These are phyloP conservation scores for Pisolithus tinctorius DNA, from an alignment of 768 basidiomycete genomes.

Conservation along the genomic window DNA sequence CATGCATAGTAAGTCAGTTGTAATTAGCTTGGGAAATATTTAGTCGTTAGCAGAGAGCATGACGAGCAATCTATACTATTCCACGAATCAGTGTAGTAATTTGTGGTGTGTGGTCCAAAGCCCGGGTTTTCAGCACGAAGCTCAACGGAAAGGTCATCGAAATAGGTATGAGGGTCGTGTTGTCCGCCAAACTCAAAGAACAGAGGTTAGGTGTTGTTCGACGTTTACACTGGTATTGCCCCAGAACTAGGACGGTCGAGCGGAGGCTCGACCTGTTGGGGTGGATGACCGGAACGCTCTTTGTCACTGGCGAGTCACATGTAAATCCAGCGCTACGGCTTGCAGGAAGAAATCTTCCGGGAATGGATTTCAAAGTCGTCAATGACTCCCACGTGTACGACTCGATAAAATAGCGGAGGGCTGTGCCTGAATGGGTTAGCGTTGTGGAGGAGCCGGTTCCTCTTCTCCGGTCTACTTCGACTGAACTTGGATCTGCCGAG, in stretches of 20 bases:
- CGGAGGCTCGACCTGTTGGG: conserved; percentile 57
- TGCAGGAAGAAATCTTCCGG: conserved; percentile 65
- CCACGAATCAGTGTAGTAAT: too few species aligned
- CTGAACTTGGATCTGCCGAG: not conserved
- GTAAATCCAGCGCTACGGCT: conserved; percentile 51
- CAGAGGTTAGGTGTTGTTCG: conserved; percentile 69
- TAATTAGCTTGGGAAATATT: too few species aligned
- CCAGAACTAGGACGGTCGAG: conserved; percentile 63
- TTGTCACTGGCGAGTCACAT: conserved; percentile 54
- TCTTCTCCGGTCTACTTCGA: not conserved
- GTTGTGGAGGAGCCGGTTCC: not conserved
- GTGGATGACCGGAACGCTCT: conserved; percentile 59
- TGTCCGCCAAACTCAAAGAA: conserved; percentile 77
- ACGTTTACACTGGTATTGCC: conserved; percentile 61
- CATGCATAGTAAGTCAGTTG: too few species aligned
- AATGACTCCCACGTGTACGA: conserved; percentile 75
- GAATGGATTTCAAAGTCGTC: conserved; percentile 55
- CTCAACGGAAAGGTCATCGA: conserved; percentile 86
- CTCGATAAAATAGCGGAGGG: conserved; percentile 71
- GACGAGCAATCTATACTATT: too few species aligned
- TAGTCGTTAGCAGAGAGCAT: too few species aligned
- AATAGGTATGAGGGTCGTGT: conserved; percentile 87
- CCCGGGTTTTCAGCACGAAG: conserved; percentile 86
- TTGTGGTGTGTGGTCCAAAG: conserved; percentile 80
- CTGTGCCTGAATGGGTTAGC: conserved; percentile 33